Percentiles rank a stretch among this genome's conserved stretches.
Evolutionary conservation across 306 rosid species (phyloP).

Genomic region (Macrotyloma uniflorum): DNA sequence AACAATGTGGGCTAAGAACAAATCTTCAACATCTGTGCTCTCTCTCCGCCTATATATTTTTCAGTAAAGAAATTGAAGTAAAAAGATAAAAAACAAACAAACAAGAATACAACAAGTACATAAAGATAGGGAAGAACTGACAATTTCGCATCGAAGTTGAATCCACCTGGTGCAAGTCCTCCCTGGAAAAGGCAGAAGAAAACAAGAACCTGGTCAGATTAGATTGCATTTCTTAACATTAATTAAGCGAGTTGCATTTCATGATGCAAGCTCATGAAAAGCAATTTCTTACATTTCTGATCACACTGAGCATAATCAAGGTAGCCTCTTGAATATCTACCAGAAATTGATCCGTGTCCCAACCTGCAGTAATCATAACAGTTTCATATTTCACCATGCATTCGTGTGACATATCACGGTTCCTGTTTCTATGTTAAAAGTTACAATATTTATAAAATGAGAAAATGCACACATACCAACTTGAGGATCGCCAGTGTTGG

Average conservation of each 20-base stretch:
- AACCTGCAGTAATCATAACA: slow-evolving; percentile 58
- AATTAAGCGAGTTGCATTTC: slow-evolving; percentile 2
- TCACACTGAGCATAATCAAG: slow-evolving; percentile 78
- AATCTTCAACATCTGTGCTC: slow-evolving; percentile 95
- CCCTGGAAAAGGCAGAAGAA: slow-evolving; percentile 50
- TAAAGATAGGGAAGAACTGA: slow-evolving; percentile 43
- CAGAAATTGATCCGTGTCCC: slow-evolving; percentile 99
- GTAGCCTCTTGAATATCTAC: slow-evolving; percentile 89
- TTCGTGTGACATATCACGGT: background rate
- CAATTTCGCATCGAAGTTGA: slow-evolving; percentile 98
- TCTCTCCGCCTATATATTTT: slow-evolving; percentile 74
- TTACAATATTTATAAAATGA: background rate
- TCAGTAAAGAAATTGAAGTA: background rate
- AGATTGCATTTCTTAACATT: background rate
- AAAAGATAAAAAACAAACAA: background rate
- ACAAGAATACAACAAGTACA: background rate
- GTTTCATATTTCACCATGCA: slow-evolving; percentile 26
- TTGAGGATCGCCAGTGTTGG: slow-evolving; percentile 98
- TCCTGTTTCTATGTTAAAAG: background rate
- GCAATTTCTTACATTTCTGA: slow-evolving; percentile 64
- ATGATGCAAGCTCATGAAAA: background rate
- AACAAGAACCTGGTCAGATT: background rate
- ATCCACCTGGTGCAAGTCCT: slow-evolving; percentile 97
- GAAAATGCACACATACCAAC: slow-evolving; percentile 56
- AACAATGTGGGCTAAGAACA: slow-evolving; percentile 83